Evolutionary conservation across 2,329 filamentous ascomycete genomes (phyloP).

Genomic region (Talaromyces sp.): DNA sequence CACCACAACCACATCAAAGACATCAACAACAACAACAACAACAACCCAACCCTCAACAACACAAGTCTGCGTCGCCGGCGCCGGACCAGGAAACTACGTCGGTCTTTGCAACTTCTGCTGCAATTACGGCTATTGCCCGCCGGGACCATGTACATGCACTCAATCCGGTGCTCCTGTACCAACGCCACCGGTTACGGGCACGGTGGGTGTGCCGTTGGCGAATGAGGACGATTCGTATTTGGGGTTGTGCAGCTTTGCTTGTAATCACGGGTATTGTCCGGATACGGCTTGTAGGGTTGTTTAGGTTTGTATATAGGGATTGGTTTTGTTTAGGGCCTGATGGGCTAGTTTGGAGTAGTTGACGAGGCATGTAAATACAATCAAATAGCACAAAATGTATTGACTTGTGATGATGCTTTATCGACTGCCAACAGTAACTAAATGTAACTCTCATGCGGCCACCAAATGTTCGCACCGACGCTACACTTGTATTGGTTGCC

Average conservation of each 20-base stretch:
- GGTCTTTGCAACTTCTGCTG: conserved; percentile 30
- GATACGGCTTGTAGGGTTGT: conserved; percentile 17
- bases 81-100: conserved; percentile 26
- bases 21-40: conserved; percentile 8
- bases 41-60: neutral
- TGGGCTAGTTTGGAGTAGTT: too few relatives aligned
- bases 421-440: too few relatives aligned
- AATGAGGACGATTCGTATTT: conserved; percentile 33
- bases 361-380: too few relatives aligned
- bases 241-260: conserved; percentile 46
- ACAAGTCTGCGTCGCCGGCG: conserved; percentile 23
- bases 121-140: conserved; percentile 28
- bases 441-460: too few relatives aligned
- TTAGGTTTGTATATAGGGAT: neutral
- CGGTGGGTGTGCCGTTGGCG: conserved; percentile 19
- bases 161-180: conserved; percentile 20
- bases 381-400: too few relatives aligned
- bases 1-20: neutral
- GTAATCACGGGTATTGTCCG: conserved; percentile 46
- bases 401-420: too few relatives aligned
- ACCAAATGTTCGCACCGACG: too few relatives aligned
- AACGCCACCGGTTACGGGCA: conserved; percentile 22
- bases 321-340: too few relatives aligned
- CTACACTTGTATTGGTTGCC: too few relatives aligned
- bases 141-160: conserved; percentile 29